Conservation (phyloP, 306 rosid genomes). For the Urtica urens region DNA sequence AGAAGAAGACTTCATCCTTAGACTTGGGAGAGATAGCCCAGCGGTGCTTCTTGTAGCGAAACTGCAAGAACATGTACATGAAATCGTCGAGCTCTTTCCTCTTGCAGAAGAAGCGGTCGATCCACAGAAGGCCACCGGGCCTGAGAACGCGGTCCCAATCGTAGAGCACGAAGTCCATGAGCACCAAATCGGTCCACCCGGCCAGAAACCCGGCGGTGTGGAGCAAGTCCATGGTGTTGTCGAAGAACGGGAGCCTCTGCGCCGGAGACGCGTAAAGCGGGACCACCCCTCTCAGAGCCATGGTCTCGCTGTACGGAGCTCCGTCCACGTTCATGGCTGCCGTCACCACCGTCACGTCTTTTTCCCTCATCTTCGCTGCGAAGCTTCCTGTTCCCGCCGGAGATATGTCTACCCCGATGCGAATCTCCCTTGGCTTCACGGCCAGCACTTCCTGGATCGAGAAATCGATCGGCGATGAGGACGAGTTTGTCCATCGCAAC, state of each 20-base stretch:
- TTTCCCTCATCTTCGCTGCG: slow-evolving; percentile 91
- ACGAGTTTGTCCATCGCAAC: slow-evolving; percentile 59
- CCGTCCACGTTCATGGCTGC: slow-evolving; percentile 81
- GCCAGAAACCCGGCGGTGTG: slow-evolving; percentile 70
- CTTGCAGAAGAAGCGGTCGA: slow-evolving; percentile 65
- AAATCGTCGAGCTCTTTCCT: slow-evolving; percentile 68
- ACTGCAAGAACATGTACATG: slow-evolving; percentile 89
- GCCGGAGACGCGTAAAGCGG: slow-evolving; percentile 64
- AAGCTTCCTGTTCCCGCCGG: slow-evolving; percentile 76
- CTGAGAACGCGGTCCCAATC: slow-evolving; percentile 87
- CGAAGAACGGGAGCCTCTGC: slow-evolving; percentile 76
- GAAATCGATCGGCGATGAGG: slow-evolving; percentile 38
- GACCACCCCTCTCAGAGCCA: slow-evolving; percentile 76
- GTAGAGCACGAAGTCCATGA: slow-evolving; percentile 66
- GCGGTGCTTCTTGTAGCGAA: slow-evolving; percentile 80
- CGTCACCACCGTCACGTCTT: slow-evolving; percentile 57
- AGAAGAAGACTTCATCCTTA: slow-evolving; percentile 61
- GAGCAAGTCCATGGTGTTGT: slow-evolving; percentile 82
- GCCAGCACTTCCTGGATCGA: slow-evolving; percentile 38
- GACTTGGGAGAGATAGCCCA: slow-evolving; percentile 73
- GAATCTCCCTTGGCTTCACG: slow-evolving; percentile 47
- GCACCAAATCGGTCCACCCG: slow-evolving; percentile 75
- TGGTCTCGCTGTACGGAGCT: slow-evolving; percentile 89
- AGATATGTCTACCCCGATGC: slow-evolving; percentile 77
- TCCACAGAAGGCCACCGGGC: slow-evolving; percentile 82